phyloP scores from a whole-genome alignment of 1,139 yeast genomes.

The Yamadazyma sp. region DNA sequence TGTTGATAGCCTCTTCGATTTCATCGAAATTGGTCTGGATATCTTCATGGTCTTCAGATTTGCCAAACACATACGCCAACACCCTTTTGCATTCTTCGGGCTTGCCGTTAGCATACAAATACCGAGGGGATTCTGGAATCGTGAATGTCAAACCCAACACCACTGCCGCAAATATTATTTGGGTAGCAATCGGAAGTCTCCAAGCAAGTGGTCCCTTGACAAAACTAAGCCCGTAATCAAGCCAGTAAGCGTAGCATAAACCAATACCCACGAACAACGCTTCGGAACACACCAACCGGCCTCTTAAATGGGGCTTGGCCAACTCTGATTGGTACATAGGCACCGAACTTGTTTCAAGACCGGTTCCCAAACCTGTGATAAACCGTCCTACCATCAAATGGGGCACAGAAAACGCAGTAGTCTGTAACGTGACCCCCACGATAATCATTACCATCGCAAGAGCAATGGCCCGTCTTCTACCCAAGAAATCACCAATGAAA shows the following conservation, averaged over 20 bases:
- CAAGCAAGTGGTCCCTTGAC: conserved; percentile 56
- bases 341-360: conserved; percentile 61
- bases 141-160: conserved; percentile 36
- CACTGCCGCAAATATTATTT: conserved; percentile 52
- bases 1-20: conserved; percentile 12
- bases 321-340: conserved; percentile 72
- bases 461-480: conserved; percentile 53
- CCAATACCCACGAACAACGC: conserved; percentile 72
- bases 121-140: conserved; percentile 63
- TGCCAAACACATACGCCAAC: conserved; percentile 13
- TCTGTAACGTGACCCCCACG: conserved; percentile 49
- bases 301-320: conserved; percentile 67
- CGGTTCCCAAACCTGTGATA: conserved; percentile 70
- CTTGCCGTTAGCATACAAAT: conserved; percentile 38
- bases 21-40: conserved; percentile 9
- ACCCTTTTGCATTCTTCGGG: conserved; percentile 33
- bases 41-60: conserved; percentile 8
- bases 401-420: conserved; percentile 26
- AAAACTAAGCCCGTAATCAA: conserved; percentile 59
- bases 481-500: conserved; percentile 49
- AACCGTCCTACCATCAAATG: conserved; percentile 60
- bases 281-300: conserved; percentile 67
- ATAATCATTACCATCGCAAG: conserved; percentile 46
- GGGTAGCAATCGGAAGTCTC: conserved; percentile 58
- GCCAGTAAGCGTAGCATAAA: conserved; percentile 62